Conservation (phyloP, 2,329 filamentous ascomycete species). For the Aspergillus floridensis region DNA sequence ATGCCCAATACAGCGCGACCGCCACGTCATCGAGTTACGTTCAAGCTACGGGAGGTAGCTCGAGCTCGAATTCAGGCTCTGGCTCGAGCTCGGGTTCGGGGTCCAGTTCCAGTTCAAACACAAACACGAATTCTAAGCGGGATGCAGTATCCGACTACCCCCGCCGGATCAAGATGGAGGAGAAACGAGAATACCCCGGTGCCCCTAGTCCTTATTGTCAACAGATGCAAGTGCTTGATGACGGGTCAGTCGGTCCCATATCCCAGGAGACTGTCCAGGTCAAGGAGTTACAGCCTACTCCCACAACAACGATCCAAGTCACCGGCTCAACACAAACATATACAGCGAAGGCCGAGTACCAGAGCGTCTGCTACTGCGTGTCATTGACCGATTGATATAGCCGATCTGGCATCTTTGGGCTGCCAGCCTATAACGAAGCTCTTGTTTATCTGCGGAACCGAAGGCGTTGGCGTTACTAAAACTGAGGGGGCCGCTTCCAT, state of each 20-base stretch:
- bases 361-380: constrained; percentile 37
- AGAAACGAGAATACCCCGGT: constrained; percentile 53
- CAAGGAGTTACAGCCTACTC: constrained; percentile 35
- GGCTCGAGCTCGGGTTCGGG: background rate
- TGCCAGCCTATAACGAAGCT: constrained; percentile 9
- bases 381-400: constrained; percentile 32
- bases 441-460: background rate
- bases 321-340: constrained; percentile 32
- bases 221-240: constrained; percentile 59
- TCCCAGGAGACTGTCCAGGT: constrained; percentile 31
- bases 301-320: constrained; percentile 33
- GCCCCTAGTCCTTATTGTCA: constrained; percentile 58
- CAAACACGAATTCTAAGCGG: background rate
- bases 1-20: constrained; percentile 21
- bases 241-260: constrained; percentile 43
- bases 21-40: constrained; percentile 8
- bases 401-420: background rate
- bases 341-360: constrained; percentile 35
- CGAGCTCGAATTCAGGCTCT: background rate
- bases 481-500: constrained; percentile 9
- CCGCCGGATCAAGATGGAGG: constrained; percentile 64
- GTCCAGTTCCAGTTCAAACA: background rate
- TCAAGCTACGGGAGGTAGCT: background rate
- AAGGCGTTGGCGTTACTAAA: constrained; percentile 22
- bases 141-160: constrained; percentile 43